Percentiles rank a stretch among this genome's conserved stretches.
Conservation (phyloP, 768 basidiomycete species). For the Obba rivulosa region DNA sequence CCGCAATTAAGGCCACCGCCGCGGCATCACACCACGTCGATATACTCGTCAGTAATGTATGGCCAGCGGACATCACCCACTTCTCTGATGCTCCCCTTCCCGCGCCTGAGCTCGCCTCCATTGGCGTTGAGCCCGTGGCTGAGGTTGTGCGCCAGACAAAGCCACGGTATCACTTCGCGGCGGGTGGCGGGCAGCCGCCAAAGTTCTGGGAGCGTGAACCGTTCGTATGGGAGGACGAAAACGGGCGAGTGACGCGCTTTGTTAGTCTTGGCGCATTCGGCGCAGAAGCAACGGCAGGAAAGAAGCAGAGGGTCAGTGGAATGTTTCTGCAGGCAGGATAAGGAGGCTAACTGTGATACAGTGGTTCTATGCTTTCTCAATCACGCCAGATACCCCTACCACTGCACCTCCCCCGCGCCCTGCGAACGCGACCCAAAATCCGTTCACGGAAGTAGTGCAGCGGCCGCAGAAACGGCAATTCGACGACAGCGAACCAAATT, state of each 20-base stretch:
- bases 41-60: conserved; percentile 75
- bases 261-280: conserved; percentile 89
- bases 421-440: conserved; percentile 65
- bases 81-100: conserved; percentile 49
- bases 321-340: conserved; percentile 1
- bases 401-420: conserved; percentile 39
- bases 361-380: conserved; percentile 98
- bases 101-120: conserved; percentile 36
- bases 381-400: conserved; percentile 48
- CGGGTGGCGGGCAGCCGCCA: conserved; percentile 54
- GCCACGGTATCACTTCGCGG: conserved; percentile 86
- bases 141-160: conserved; percentile 60
- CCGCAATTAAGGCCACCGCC: conserved; percentile 59
- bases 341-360: conserved; percentile 25
- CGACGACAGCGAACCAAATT: conserved; percentile 49
- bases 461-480: conserved; percentile 49
- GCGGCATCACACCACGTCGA: conserved; percentile 66
- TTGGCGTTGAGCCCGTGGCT: conserved; percentile 54
- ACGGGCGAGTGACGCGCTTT: conserved; percentile 67
- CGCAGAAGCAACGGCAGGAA: conserved; percentile 46
- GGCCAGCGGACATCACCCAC: conserved; percentile 62
- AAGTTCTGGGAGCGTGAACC: conserved; percentile 97
- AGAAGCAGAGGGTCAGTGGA: conserved; percentile 77
- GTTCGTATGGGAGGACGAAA: conserved; percentile 75
- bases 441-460: conserved; percentile 43